Evolutionary conservation across 192 early-diverging fungal genomes (phyloP).

Genomic region (Coemansia asiatica): DNA sequence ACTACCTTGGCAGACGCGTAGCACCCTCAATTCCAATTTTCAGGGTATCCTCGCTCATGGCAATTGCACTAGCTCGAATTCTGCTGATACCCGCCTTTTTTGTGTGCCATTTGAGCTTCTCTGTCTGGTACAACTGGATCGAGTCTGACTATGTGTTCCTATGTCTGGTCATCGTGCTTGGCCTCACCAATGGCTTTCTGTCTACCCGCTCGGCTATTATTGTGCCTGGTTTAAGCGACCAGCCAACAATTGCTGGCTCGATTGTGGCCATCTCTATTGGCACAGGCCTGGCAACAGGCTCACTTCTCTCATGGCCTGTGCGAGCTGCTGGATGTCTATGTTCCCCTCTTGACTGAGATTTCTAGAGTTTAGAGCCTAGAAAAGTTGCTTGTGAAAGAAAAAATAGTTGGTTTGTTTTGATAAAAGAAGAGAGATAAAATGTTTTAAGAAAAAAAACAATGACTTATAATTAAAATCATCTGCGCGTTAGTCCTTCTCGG

Average conservation of each 20-base stretch:
- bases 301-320: constrained; percentile 54
- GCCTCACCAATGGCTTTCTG: constrained; percentile 65
- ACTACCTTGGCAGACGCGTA: constrained; percentile 64
- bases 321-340: constrained; percentile 45
- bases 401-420: constrained; percentile 2
- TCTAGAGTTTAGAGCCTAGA: constrained; percentile 6
- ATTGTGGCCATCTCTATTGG: constrained; percentile 67
- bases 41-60: constrained; percentile 36
- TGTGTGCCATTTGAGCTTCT: constrained; percentile 62
- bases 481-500: constrained; percentile 55
- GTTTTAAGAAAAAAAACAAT: neutral
- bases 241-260: constrained; percentile 65
- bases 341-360: constrained; percentile 16
- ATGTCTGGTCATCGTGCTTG: constrained; percentile 59
- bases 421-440: constrained; percentile 1
- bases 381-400: neutral
- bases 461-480: too few relatives aligned
- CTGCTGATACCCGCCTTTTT: constrained; percentile 71
- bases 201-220: constrained; percentile 67
- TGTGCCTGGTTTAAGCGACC: constrained; percentile 38
- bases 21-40: constrained; percentile 41
- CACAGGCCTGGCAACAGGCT: constrained; percentile 69
- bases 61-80: constrained; percentile 55
- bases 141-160: constrained; percentile 44
- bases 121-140: constrained; percentile 59